Conservation (phyloP, 1,139 yeast genomes). For the Saccharomyces hybrid region DNA sequence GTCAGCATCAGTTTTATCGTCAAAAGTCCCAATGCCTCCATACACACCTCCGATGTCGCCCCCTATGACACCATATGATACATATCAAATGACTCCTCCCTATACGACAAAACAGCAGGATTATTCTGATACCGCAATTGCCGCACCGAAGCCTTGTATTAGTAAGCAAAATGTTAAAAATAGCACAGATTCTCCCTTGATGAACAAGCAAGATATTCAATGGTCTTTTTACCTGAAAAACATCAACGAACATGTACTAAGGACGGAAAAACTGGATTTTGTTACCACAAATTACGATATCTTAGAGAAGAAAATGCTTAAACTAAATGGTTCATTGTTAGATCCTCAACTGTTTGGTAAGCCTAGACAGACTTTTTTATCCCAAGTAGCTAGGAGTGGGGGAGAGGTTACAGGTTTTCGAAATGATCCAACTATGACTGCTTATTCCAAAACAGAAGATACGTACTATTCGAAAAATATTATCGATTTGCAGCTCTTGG, state of each 20-base stretch:
- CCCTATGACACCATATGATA: slow-evolving; percentile 3
- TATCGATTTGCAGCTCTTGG: slow-evolving; percentile 12
- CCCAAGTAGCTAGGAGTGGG: slow-evolving; percentile 53
- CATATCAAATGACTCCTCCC: slow-evolving; percentile 2
- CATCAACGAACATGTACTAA: slow-evolving; percentile 63
- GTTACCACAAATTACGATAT: slow-evolving; percentile 37
- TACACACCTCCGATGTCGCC: neutral
- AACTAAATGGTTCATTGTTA: slow-evolving; percentile 47
- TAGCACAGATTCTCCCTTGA: slow-evolving; percentile 33
- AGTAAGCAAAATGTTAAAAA: slow-evolving; percentile 4
- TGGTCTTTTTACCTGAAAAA: slow-evolving; percentile 55
- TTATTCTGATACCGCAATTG: neutral
- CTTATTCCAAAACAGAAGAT: slow-evolving; percentile 17
- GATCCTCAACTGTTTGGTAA: slow-evolving; percentile 47
- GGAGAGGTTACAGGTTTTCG: slow-evolving; percentile 40
- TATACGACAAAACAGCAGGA: neutral
- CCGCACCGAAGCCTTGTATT: slow-evolving; percentile 6
- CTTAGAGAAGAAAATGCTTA: slow-evolving; percentile 42
- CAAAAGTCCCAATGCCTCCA: slow-evolving; percentile 4
- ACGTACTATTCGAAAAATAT: slow-evolving; percentile 16
- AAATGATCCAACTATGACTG: slow-evolving; percentile 21
- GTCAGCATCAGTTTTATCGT: slow-evolving; percentile 7
- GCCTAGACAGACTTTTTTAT: slow-evolving; percentile 28
- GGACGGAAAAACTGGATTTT: slow-evolving; percentile 47
- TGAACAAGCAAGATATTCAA: slow-evolving; percentile 55